Evolutionary conservation across 257 asterid species (phyloP), one percentile per base, ranked within the genome.

Genomic region (Mitragyna speciosa): DNA sequence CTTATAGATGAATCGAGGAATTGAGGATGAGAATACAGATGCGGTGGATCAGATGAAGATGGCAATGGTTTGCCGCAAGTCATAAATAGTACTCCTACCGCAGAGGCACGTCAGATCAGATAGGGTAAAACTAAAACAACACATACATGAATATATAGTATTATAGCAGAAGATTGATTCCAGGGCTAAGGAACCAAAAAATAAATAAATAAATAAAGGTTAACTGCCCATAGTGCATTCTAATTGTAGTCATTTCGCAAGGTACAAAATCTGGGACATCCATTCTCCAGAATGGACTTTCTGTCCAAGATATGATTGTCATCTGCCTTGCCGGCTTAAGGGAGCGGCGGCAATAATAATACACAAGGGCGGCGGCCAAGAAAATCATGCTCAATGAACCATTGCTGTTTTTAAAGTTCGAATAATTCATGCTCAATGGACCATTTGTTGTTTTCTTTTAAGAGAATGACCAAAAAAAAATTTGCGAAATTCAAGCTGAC

Each of bases 21-120:
- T 54, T 41, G 86, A 71, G 76, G 71, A 73, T 48, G 82, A 70
- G 84, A 81, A 78, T 76, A 78, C 73, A 81, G 47, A 90, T 86
- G 49, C 78, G 92, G 82, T 48, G 82, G 86, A 79, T 89, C 90
- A 83, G 84, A 82, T 30, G 85, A 74, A 75, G 92, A 80, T 83
- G 92, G 87, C 90, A 92, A 85, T n/a, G 93, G 96, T 86, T 90
- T 88, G 85, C 86, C 91, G 77, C 96, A 90, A 85, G 92, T 89
- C 99, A 93, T 92, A 89, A 79, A 89, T 81, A 80, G 82, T 56
- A 86, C 87, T 82, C 85, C 76, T 61, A 49, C 51, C 19, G 9
- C 79, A n/a, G 52, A 59, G 73, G 70, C 73, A 68, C 56, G 67
- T 45, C 16, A 61, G 31, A 77, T 30, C 26, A 14, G 12, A 2